Percentiles rank a stretch among this genome's conserved stretches.
phyloP scores from a whole-genome alignment of 306 rosid species.

The Quercus agrifolia region DNA sequence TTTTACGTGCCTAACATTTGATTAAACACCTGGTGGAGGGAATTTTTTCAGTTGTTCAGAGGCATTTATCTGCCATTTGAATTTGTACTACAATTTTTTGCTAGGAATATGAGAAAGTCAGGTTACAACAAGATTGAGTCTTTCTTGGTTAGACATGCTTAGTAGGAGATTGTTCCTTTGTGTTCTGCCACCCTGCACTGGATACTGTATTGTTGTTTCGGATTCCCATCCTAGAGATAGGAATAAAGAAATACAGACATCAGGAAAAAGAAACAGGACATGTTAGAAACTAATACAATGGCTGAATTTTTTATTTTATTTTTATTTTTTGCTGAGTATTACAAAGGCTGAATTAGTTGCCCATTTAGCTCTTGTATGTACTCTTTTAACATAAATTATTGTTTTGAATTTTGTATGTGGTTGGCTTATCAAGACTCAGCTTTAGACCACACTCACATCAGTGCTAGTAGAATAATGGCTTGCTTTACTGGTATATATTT shows the following conservation, averaged over 20 bases:
- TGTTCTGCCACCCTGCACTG: not conserved
- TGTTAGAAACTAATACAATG: not conserved
- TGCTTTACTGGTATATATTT: constrained; percentile 21
- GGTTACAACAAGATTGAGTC: not conserved
- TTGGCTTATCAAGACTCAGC: constrained; percentile 1
- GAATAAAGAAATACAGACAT: not conserved
- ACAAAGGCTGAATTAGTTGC: not conserved
- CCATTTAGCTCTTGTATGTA: not conserved
- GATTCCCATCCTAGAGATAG: not conserved
- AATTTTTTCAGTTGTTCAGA: not conserved
- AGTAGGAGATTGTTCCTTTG: not conserved
- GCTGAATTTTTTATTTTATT: not conserved
- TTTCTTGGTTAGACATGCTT: not conserved
- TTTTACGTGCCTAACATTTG: not conserved
- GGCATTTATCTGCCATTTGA: not conserved
- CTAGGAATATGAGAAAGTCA: not conserved
- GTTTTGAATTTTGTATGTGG: not conserved
- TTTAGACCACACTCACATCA: not conserved
- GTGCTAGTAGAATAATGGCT: not conserved
- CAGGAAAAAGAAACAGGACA: not conserved
- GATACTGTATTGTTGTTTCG: not conserved
- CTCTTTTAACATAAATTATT: not conserved
- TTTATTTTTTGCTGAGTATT: too few relatives aligned
- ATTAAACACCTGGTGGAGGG: not conserved
- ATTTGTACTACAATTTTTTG: not conserved